Conservation (phyloP, 345 rosid genomes). For the Eucalyptus marginata region DNA sequence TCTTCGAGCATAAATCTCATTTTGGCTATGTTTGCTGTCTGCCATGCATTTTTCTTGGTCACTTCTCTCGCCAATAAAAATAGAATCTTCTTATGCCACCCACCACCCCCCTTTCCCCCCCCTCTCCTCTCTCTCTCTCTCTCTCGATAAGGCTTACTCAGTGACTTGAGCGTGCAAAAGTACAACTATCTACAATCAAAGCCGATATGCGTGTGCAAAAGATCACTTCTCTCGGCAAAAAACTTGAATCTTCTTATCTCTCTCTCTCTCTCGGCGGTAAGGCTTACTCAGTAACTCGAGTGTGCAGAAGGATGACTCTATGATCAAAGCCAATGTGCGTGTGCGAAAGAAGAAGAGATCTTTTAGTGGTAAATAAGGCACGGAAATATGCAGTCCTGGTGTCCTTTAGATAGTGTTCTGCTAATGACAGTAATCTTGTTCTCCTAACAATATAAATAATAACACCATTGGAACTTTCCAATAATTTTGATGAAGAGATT, state of each 20-base stretch:
- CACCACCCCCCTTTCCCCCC: fast-evolving
- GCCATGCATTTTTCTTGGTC: not conserved
- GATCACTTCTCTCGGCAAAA: not conserved
- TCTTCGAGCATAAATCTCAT: not conserved
- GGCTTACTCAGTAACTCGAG: not conserved
- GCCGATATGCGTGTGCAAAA: no score
- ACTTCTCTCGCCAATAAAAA: not conserved
- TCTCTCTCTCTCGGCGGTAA: not conserved
- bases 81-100: not conserved
- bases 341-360: not conserved
- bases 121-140: no score
- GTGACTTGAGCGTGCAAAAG: no score
- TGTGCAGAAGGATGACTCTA: not conserved
- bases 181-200: no score
- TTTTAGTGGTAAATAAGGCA: not conserved
- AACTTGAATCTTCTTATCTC: not conserved
- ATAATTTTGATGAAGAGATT: not conserved
- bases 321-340: not conserved
- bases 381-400: not conserved
- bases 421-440: not conserved
- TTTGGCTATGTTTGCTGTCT: not conserved
- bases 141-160: no score
- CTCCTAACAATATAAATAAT: not conserved
- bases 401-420: not conserved
- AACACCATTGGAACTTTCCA: not conserved